A percentile compares a stretch with the other conserved stretches of the same genome.
phyloP scores from a whole-genome alignment of 2,329 filamentous ascomycete genomes.

The Trichoderma atrobrunneum region DNA sequence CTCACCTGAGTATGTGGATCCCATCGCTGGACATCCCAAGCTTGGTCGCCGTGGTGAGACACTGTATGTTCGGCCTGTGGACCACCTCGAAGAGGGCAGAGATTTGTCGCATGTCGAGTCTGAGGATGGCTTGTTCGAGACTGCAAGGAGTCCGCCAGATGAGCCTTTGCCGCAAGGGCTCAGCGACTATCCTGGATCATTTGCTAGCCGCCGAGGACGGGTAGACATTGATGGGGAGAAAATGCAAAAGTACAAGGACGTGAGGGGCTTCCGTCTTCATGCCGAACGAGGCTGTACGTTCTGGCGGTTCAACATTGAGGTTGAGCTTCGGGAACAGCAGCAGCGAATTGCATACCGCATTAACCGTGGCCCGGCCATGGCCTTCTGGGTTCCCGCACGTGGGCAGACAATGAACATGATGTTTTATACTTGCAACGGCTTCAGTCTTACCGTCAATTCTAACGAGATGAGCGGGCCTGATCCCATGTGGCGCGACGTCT shows the following conservation, averaged over 20 bases:
- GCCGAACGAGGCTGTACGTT: slow-evolving; percentile 86
- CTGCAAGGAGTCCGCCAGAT: slow-evolving; percentile 54
- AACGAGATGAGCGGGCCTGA: slow-evolving; percentile 87
- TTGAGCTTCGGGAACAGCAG: slow-evolving; percentile 76
- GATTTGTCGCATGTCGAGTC: slow-evolving; percentile 79
- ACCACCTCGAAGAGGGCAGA: slow-evolving; percentile 72
- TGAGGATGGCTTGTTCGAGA: slow-evolving; percentile 79
- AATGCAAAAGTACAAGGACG: slow-evolving; percentile 75
- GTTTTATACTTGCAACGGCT: slow-evolving; percentile 98
- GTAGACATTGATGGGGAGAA: slow-evolving; percentile 72
- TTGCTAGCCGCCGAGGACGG: slow-evolving; percentile 52
- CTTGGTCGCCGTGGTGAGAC: slow-evolving; percentile 80
- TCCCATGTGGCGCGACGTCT: slow-evolving; percentile 92
- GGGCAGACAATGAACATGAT: slow-evolving; percentile 95
- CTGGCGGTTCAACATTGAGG: slow-evolving; percentile 94
- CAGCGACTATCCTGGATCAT: slow-evolving; percentile 51
- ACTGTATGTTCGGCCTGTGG: slow-evolving; percentile 84
- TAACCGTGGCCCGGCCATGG: slow-evolving; percentile 82
- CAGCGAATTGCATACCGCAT: slow-evolving; percentile 92
- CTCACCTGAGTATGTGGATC: slow-evolving; percentile 81
- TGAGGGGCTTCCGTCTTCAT: slow-evolving; percentile 78
- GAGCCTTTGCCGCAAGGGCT: slow-evolving; percentile 40
- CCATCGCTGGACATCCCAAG: slow-evolving; percentile 83
- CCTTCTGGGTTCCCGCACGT: slow-evolving; percentile 89
- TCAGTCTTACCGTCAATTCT: slow-evolving; percentile 74